Evolutionary conservation across 208 protist genomes (phyloP), one percentile per base, ranked within the genome.

Genomic region (Leishmania arabica): DNA sequence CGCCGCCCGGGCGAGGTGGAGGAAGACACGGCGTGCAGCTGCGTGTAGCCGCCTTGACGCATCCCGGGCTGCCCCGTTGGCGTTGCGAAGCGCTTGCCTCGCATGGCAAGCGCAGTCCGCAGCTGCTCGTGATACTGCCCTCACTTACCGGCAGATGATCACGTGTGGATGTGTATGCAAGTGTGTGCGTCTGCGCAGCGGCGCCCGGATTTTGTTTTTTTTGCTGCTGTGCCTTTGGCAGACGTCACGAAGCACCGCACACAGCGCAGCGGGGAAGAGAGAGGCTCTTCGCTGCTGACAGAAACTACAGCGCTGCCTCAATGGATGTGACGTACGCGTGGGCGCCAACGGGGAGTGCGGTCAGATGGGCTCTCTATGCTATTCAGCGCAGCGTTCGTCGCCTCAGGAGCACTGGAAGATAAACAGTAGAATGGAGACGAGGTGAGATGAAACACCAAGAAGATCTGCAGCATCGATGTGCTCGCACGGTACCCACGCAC

Each of bases 31-130:
- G 62, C 64, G 77, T 79, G 77, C 45, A 77, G 74, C 65, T 76
- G 82, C 45, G 78, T 58, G 49, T 78, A 65, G 66, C 77, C 56
- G 66, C n/a, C 51, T 17, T 27, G 71, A 8, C 66, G 78, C 82
- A 72, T 73, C 2, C 58, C 66, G 4, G 51, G 82, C 4, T 70
- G 53, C n/a, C 74, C 62, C 21, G 77, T 80, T 24, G 82, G 82
- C n/a, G 82, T 86, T 2, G 74, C 27, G 68, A 84, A 88, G 19
- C 80, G 80, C 76, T 83, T 83, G 45, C 79, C 84, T 8, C 62
- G 77, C 79, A 83, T 83, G 0, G 21, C n/a, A 1, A 17, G 54
- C 27, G 8, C 74, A 62, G 31, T 11, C 31, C 51, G 72, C 34
- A 56, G 31, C 15, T 56, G 13, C 34, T 47, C 24, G 45, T 2